phyloP scores from a whole-genome alignment of 192 early-diverging fungal species.

The Paraglomus brasilianum region DNA sequence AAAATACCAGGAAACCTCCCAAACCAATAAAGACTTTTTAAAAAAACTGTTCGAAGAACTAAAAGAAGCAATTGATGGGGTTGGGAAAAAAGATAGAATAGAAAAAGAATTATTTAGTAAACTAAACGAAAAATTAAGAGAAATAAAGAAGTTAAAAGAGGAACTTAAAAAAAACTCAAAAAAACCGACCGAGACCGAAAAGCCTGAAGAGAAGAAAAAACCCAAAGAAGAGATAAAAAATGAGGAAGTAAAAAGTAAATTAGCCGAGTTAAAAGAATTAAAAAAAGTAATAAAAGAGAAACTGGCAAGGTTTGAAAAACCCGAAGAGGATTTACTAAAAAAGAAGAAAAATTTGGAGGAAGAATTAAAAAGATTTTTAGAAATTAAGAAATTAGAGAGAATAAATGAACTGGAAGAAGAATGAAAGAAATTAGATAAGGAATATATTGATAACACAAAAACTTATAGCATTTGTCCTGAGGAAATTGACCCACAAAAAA shows the following conservation, averaged over 20 bases:
- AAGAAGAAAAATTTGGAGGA: neutral
- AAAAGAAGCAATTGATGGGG: too few species aligned
- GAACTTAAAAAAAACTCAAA: neutral
- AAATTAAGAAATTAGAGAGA: conserved; percentile 8
- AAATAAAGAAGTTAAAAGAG: conserved; percentile 12
- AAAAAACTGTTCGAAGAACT: too few species aligned
- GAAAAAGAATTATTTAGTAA: neutral
- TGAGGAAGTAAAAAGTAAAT: conserved; percentile 1
- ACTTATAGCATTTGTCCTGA: too few species aligned
- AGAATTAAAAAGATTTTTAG: neutral
- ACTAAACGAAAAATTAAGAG: neutral
- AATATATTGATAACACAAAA: too few species aligned
- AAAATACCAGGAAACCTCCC: too few species aligned
- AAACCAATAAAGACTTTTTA: too few species aligned
- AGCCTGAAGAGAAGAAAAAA: neutral
- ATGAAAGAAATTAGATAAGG: neutral
- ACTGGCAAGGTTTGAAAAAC: conserved; percentile 1
- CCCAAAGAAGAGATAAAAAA: neutral
- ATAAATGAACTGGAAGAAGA: neutral
- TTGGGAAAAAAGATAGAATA: too few species aligned
- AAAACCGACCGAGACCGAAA: neutral
- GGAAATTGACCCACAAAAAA: too few species aligned
- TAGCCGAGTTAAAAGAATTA: neutral
- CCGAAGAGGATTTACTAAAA: conserved; percentile 11
- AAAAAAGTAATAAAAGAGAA: conserved; percentile 5